Conservation (phyloP, 345 rosid genomes). For the Punica granatum region DNA sequence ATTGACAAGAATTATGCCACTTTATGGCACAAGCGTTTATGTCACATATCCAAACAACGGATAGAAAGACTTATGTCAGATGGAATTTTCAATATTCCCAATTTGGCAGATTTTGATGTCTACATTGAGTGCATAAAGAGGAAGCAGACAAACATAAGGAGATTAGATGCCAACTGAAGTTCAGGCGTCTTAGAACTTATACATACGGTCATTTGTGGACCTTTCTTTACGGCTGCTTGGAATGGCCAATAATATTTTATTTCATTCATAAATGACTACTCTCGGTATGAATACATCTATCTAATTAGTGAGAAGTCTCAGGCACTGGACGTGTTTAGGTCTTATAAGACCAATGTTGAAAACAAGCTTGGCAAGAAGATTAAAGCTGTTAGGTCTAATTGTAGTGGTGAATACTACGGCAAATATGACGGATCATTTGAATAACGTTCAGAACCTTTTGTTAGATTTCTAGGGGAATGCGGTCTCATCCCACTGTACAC, state of each 20-base stretch:
- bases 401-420: conserved; percentile 9
- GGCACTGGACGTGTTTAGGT: conserved; percentile 1
- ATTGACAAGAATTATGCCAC: background rate
- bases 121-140: conserved; percentile 12
- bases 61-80: conserved; percentile 4
- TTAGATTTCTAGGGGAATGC: background rate
- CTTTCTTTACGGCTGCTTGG: conserved; percentile 10
- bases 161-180: conserved; percentile 8
- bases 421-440: conserved; percentile 5
- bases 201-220: conserved; percentile 12
- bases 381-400: conserved; percentile 3
- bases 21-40: background rate
- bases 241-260: conserved; percentile 9
- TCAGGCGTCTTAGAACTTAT: conserved; percentile 12
- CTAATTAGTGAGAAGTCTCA: conserved; percentile 11
- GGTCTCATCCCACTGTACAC: conserved; percentile 1
- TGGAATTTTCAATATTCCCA: conserved; percentile 8
- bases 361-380: conserved; percentile 4
- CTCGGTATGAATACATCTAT: conserved; percentile 7
- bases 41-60: background rate
- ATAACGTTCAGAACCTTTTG: background rate
- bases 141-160: conserved; percentile 11
- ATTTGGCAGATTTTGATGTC: conserved; percentile 5
- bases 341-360: background rate
- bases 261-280: background rate